A percentile compares a stretch with the other conserved stretches of the same genome.
These are phyloP conservation scores for Wolfiporia cocos DNA, from an alignment of 1,284 basidiomycete species.

Conservation along the genomic window DNA sequence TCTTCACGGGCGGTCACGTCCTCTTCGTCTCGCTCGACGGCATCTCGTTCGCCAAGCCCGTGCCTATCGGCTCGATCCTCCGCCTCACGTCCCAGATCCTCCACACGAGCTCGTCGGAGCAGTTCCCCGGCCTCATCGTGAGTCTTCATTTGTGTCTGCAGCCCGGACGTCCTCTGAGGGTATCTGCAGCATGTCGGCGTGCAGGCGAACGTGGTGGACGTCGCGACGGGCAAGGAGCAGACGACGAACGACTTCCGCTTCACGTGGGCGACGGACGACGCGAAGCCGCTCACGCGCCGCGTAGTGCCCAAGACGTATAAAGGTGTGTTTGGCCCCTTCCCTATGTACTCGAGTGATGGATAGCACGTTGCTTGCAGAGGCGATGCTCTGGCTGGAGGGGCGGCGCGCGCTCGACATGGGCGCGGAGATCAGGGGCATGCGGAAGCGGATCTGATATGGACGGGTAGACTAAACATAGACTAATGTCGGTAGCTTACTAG, in stretches of 20 bases:
- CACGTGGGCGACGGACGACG: constrained; percentile 50
- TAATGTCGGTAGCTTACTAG: too few species aligned
- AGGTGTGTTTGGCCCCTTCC: constrained; percentile 33
- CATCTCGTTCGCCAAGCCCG: constrained; percentile 75
- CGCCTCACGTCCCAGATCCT: constrained; percentile 65
- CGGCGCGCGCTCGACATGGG: constrained; percentile 62
- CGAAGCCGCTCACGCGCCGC: constrained; percentile 37
- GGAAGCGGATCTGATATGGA: constrained; percentile 13
- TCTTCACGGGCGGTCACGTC: constrained; percentile 66
- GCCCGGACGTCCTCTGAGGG: constrained; percentile 19
- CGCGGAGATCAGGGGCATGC: constrained; percentile 43
- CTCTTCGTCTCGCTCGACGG: constrained; percentile 75
- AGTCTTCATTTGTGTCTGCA: constrained; percentile 49
- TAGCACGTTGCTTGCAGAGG: constrained; percentile 38
- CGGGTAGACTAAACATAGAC: too few species aligned
- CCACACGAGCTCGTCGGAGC: constrained; percentile 42
- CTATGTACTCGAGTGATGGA: neutral
- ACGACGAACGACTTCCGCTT: constrained; percentile 55
- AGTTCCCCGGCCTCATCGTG: constrained; percentile 48
- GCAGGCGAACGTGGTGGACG: constrained; percentile 61
- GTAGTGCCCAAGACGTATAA: constrained; percentile 70
- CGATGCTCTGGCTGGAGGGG: constrained; percentile 81
- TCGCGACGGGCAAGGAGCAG: constrained; percentile 59
- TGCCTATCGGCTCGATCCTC: constrained; percentile 78
- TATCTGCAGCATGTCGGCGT: constrained; percentile 60